Percentiles rank a stretch among this genome's conserved stretches.
Evolutionary conservation across 2,329 filamentous ascomycete genomes (phyloP).

Genomic region (Didymella pinodella): DNA sequence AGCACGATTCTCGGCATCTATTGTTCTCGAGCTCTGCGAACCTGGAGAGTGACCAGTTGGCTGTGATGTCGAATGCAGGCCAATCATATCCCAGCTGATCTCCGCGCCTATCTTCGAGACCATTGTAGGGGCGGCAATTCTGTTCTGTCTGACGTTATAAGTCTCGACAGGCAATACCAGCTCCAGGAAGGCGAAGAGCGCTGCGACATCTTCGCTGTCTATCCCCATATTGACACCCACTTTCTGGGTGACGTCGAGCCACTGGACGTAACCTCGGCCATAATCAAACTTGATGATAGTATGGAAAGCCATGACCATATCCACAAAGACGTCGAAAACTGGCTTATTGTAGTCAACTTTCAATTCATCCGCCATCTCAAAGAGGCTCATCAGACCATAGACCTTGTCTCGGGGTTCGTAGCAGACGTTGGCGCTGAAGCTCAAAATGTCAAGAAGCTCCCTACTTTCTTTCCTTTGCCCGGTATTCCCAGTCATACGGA

Average conservation of each 20-base stretch:
- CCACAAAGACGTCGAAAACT: background rate
- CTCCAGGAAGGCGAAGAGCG: background rate
- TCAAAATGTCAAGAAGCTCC: background rate
- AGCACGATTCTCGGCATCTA: background rate
- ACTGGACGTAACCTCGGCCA: background rate
- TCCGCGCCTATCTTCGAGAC: background rate
- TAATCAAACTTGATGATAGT: background rate
- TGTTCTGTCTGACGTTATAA: background rate
- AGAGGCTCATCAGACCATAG: background rate
- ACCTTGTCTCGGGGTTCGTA: background rate
- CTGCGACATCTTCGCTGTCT: background rate
- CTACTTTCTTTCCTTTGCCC: background rate
- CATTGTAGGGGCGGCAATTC: background rate
- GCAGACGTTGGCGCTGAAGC: background rate
- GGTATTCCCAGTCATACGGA: background rate
- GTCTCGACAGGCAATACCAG: background rate
- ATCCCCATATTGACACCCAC: background rate
- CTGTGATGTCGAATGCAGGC: background rate
- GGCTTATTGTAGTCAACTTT: background rate
- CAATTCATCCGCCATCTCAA: background rate
- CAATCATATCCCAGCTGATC: background rate
- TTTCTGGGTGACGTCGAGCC: background rate
- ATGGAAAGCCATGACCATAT: background rate
- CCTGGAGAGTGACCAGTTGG: too few species aligned
- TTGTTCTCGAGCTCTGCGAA: background rate